These are phyloP conservation scores for Adansonia digitata DNA, from an alignment of 345 rosid genomes.

Conservation along the genomic window DNA sequence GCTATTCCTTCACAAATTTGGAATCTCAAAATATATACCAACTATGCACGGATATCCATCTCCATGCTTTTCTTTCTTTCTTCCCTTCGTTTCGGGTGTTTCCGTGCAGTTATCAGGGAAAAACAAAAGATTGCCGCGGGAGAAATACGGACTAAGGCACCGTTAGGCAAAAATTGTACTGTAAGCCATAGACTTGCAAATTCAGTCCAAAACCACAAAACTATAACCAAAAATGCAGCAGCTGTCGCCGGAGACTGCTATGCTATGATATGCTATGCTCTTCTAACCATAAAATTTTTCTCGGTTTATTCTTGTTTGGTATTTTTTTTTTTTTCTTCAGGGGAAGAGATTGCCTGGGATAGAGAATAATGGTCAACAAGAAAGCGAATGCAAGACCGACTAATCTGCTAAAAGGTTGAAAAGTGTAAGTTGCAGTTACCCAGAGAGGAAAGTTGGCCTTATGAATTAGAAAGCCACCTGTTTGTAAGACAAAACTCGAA, in stretches of 20 bases:
- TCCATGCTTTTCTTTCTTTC: neutral
- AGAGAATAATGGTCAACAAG: slow-evolving; percentile 46
- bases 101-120: too few relatives aligned
- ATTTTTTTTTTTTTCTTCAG: slow-evolving; percentile 5
- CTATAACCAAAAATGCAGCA: neutral
- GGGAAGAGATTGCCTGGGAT: slow-evolving; percentile 43
- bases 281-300: neutral
- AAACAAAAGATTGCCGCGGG: neutral
- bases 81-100: too few relatives aligned
- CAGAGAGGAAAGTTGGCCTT: slow-evolving; percentile 43
- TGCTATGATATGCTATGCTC: neutral
- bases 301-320: neutral
- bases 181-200: too few relatives aligned
- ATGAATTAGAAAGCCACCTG: slow-evolving; percentile 55
- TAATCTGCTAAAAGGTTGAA: slow-evolving; percentile 75
- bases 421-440: slow-evolving; percentile 60
- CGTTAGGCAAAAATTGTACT: neutral
- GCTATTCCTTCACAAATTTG: neutral
- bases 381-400: slow-evolving; percentile 60
- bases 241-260: neutral
- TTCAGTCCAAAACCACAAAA: neutral
- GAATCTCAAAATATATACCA: neutral
- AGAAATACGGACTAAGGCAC: neutral
- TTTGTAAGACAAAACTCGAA: slow-evolving; percentile 55
- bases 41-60: too few relatives aligned